These are phyloP conservation scores for Metschnikowia bowlesiae DNA, from an alignment of 805 yeast genomes.

Conservation along the genomic window DNA sequence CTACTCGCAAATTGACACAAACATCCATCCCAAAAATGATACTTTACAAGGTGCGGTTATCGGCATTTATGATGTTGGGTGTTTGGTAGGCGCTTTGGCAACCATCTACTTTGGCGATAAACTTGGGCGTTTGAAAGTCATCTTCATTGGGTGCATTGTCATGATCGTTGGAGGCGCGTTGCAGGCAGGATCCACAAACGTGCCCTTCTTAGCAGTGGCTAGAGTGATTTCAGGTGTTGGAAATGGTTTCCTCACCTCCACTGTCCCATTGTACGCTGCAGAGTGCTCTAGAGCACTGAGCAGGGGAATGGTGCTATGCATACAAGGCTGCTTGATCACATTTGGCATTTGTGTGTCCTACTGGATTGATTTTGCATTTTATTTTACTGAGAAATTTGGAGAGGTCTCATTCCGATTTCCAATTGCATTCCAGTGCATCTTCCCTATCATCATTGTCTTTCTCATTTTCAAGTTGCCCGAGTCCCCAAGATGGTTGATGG, in stretches of 20 bases:
- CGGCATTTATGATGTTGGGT: conserved; percentile 22
- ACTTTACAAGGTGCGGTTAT: conserved; percentile 21
- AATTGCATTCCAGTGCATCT: conserved; percentile 27
- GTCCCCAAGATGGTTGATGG: conserved; percentile 42
- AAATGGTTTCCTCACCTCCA: conserved; percentile 32
- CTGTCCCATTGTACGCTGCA: conserved; percentile 35
- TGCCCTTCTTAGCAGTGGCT: conserved; percentile 28
- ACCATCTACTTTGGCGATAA: conserved; percentile 21
- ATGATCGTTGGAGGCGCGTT: conserved; percentile 23
- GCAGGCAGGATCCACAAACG: conserved; percentile 20
- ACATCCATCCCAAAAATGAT: conserved; percentile 10
- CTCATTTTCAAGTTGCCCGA: conserved; percentile 32
- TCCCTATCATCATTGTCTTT: conserved; percentile 16
- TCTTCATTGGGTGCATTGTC: conserved; percentile 18
- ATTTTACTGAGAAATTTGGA: conserved; percentile 22
- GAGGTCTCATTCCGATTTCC: conserved; percentile 32
- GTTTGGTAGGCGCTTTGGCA: conserved; percentile 18
- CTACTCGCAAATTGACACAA: conserved; percentile 17
- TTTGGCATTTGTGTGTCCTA: conserved; percentile 29
- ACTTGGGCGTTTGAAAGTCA: conserved; percentile 20
- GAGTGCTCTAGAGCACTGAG: conserved; percentile 32
- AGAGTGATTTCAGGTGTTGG: conserved; percentile 33
- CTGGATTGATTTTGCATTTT: conserved; percentile 35
- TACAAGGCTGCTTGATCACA: conserved; percentile 28
- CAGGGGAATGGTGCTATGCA: conserved; percentile 28